Base-by-base conservation (phyloP, 352 stramenopile genomes). In the Phytophthora melonis region DNA sequence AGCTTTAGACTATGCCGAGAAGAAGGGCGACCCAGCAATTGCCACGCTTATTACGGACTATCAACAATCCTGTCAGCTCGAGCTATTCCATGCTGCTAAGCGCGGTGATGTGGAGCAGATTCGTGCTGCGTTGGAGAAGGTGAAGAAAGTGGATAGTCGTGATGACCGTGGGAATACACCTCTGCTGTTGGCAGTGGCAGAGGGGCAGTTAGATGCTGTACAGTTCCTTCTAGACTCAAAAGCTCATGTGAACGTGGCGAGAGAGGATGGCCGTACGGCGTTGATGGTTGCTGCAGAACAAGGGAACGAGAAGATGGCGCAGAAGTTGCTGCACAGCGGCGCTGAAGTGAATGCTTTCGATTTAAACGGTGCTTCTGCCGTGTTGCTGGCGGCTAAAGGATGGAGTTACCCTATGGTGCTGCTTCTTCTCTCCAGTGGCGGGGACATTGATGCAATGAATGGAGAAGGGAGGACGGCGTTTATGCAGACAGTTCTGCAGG, bases 251-350 rank as follows among this genome's bases (percentile, higher is more conserved):
- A 36, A 58, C 21, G 53, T 25, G 9, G 25, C 25, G 6, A 43
- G 53, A 27, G 14, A 34, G 16, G 53, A 58, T 21, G 53, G 53
- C 6, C 23, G 25, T 8, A 58, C 53, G 53, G 23, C 53, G 14
- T 16, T 58, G 25, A 58, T 58, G 53, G 8, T 58, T 14, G 25
- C 53, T 41, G 14, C 25, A 34, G 53, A 58, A 18, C 53, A 58
- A 41, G 53, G 53, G n/a, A 23, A 34, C 16, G 11, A 11, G 25
- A 39, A 13, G 8, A 58, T 58, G 5, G 53, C 8, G 23, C n/a
- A 41, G 14, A 13, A 21, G 3, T 16, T 58, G 10, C 23, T 58
- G 11, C 25, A 19, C 9, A 19, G 27, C 13, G 25, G 25, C 13
- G 53, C 53, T 19, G 16, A 58, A 39, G 53, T 21, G 16, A 39